These are phyloP conservation scores for Patellaria atrata DNA, from an alignment of 495 filamentous ascomycete species.

Conservation along the genomic window DNA sequence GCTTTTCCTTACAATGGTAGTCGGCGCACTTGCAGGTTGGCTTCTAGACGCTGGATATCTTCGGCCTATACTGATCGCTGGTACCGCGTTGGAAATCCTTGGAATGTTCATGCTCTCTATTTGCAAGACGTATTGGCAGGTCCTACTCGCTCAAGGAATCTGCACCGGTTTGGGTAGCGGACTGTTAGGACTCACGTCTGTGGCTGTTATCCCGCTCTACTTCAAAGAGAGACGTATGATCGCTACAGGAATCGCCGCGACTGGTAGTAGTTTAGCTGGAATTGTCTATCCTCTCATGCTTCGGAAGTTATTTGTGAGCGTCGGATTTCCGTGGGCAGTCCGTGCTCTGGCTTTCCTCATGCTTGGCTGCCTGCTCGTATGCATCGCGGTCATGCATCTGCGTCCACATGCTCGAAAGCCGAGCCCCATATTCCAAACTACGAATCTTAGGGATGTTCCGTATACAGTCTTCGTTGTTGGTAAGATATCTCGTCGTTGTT, in stretches of 20 bases:
- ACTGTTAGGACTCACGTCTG: conserved; percentile 14
- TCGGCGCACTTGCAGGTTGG: conserved; percentile 21
- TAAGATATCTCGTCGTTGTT: too few relatives aligned
- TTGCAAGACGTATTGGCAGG: conserved; percentile 17
- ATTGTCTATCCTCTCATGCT: conserved; percentile 17
- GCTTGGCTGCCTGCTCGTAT: conserved; percentile 8
- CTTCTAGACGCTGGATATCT: conserved; percentile 25
- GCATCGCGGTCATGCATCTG: conserved; percentile 12
- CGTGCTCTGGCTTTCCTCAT: conserved; percentile 18
- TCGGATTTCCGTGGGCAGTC: conserved; percentile 20
- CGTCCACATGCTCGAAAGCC: conserved; percentile 12
- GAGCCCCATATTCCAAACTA: conserved; percentile 11
- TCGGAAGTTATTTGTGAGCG: conserved; percentile 6
- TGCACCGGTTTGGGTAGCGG: conserved; percentile 18
- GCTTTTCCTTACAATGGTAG: conserved; percentile 21
- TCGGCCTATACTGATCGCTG: conserved; percentile 17
- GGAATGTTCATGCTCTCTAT: conserved; percentile 20
- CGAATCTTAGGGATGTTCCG: conserved; percentile 10
- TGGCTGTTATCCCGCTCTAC: conserved; percentile 15
- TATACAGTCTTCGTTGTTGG: conserved; percentile 17
- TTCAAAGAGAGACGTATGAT: conserved; percentile 13
- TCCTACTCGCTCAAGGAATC: conserved; percentile 16
- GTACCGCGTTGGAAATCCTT: conserved; percentile 16
- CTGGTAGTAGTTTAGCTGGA: conserved; percentile 17
- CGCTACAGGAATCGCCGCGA: conserved; percentile 16